These are phyloP conservation scores for Mycena rosella DNA, from an alignment of 768 basidiomycete genomes.

Conservation along the genomic window DNA sequence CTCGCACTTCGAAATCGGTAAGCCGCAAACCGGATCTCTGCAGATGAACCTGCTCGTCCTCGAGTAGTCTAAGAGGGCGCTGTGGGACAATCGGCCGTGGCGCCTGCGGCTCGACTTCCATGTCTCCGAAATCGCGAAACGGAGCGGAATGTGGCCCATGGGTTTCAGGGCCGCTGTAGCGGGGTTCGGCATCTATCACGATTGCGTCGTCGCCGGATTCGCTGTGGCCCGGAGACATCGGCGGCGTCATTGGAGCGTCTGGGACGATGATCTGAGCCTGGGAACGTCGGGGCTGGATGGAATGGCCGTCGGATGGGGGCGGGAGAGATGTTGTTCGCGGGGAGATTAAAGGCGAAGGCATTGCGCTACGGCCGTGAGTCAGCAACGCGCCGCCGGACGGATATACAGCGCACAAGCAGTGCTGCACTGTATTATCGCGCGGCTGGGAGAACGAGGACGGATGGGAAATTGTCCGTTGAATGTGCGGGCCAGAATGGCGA, in stretches of 20 bases:
- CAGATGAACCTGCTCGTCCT: slow-evolving; percentile 78
- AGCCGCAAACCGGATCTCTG: slow-evolving; percentile 71
- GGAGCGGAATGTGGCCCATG: slow-evolving; percentile 33
- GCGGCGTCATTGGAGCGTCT: slow-evolving; percentile 79
- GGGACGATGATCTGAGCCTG: slow-evolving; percentile 58
- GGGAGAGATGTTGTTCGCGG: slow-evolving; percentile 34
- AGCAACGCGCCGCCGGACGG: slow-evolving; percentile 27
- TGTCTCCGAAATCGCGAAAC: slow-evolving; percentile 39
- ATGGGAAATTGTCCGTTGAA: neutral
- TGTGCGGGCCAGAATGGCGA: neutral
- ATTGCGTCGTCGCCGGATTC: slow-evolving; percentile 54
- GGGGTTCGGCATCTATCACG: slow-evolving; percentile 53
- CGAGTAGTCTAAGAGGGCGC: slow-evolving; percentile 70
- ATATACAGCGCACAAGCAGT: slow-evolving; percentile 26
- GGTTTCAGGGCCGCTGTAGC: slow-evolving; percentile 48
- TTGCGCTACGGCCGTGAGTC: slow-evolving; percentile 15
- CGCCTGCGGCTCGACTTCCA: slow-evolving; percentile 42
- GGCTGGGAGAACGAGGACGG: slow-evolving; percentile 2
- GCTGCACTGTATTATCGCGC: slow-evolving; percentile 20
- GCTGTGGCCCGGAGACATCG: slow-evolving; percentile 71
- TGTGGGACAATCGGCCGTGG: slow-evolving; percentile 38
- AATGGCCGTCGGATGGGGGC: slow-evolving; percentile 28
- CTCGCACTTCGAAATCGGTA: slow-evolving; percentile 86
- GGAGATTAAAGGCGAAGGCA: slow-evolving; percentile 42
- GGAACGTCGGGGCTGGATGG: slow-evolving; percentile 51